These are phyloP conservation scores for Flaveria trinervia DNA, from an alignment of 129 eudicot genomes.

Conservation along the genomic window DNA sequence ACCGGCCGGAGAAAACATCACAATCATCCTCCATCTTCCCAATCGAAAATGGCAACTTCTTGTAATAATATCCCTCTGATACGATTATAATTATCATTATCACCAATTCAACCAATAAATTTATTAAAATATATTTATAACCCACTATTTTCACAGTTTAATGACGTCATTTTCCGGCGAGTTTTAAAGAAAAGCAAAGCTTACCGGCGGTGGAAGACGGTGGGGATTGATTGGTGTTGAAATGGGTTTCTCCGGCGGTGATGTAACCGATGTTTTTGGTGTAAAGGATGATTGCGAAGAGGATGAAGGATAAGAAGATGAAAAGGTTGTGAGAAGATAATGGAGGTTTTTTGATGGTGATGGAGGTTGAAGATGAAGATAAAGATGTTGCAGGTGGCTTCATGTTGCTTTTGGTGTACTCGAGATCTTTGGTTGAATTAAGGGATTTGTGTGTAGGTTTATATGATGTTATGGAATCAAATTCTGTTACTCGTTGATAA, in stretches of 20 bases:
- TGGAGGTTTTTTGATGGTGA: slow-evolving; percentile 30
- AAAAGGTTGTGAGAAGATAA: slow-evolving; percentile 55
- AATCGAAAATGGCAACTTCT: slow-evolving; percentile 58
- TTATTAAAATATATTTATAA: too few species aligned
- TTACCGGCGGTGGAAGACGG: slow-evolving; percentile 37
- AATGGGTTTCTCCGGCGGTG: slow-evolving; percentile 22
- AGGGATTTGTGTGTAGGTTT: background rate
- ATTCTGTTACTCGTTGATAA: background rate
- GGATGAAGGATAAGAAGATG: slow-evolving; percentile 50
- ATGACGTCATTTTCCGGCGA: background rate
- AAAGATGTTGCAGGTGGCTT: slow-evolving; percentile 42
- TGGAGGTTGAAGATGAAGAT: slow-evolving; percentile 35
- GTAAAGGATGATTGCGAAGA: slow-evolving; percentile 63
- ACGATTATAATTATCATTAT: too few species aligned
- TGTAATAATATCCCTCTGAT: slow-evolving; percentile 8
- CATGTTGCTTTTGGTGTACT: slow-evolving; percentile 44
- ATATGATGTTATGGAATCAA: background rate
- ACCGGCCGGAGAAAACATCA: slow-evolving; percentile 66
- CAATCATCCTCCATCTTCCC: slow-evolving; percentile 49
- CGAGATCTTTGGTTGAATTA: too few species aligned
- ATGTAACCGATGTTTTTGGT: slow-evolving; percentile 57
- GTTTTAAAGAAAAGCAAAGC: background rate
- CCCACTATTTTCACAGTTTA: too few species aligned
- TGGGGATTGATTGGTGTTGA: background rate
- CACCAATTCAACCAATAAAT: too few species aligned